These are phyloP conservation scores for Uronychia binucleata DNA, from an alignment of 73 alveolate genomes.

Conservation along the genomic window DNA sequence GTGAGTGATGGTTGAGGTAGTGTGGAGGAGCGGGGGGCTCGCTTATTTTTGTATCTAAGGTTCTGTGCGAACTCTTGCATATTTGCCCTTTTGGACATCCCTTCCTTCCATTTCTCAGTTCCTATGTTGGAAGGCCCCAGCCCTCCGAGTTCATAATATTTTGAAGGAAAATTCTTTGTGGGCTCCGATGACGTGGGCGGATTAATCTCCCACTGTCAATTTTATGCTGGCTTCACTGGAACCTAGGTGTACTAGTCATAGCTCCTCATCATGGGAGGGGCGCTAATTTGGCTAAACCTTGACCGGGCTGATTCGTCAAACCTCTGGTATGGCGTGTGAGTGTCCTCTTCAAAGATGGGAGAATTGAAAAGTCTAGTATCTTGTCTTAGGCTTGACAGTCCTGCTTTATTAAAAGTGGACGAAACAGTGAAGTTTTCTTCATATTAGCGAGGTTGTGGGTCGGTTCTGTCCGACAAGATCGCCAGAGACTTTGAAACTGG, in stretches of 20 bases:
- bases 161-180: too few relatives aligned
- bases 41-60: conserved; percentile 14
- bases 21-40: conserved; percentile 7
- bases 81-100: background rate
- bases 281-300: background rate
- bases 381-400: background rate
- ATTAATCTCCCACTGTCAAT: background rate
- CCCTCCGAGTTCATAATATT: background rate
- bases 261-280: background rate
- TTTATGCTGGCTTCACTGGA: too few relatives aligned
- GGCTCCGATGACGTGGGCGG: background rate
- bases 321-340: background rate
- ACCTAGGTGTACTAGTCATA: background rate
- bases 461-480: background rate
- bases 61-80: conserved; percentile 10
- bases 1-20: background rate
- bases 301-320: background rate
- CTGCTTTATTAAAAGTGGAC: background rate
- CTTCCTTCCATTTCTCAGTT: background rate
- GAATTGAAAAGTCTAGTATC: background rate
- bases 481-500: background rate
- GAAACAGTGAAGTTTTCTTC: background rate
- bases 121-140: background rate
- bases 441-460: background rate
- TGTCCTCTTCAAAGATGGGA: background rate